A percentile compares a stretch with the other conserved stretches of the same genome.
phyloP scores from a whole-genome alignment of 805 yeast species.

The Starmerella vaccinii region DNA sequence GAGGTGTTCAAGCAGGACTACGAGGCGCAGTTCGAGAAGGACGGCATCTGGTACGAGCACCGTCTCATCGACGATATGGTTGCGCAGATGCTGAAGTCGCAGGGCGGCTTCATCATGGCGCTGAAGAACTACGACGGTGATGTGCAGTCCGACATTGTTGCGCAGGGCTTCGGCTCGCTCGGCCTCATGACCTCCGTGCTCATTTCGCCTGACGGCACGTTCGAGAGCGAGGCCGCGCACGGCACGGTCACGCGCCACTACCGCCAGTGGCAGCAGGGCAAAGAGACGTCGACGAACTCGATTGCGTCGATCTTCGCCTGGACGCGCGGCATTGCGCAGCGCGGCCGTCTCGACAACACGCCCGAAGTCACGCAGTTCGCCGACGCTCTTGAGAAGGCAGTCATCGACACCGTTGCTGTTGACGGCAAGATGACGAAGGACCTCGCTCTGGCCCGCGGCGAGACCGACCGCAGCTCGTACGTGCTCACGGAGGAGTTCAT shows the following conservation, averaged over 20 bases:
- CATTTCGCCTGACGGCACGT: constrained; percentile 92
- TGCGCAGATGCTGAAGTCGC: constrained; percentile 94
- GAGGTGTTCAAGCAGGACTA: constrained; percentile 60
- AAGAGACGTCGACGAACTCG: constrained; percentile 93
- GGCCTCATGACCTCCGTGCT: constrained; percentile 97
- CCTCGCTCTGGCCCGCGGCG: constrained; percentile 80
- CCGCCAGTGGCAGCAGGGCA: constrained; percentile 92
- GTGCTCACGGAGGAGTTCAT: constrained; percentile 90
- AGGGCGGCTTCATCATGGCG: constrained; percentile 91
- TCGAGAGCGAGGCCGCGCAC: constrained; percentile 97
- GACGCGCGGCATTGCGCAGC: constrained; percentile 86
- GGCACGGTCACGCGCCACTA: constrained; percentile 97
- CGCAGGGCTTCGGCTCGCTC: constrained; percentile 94
- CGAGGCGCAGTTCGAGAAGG: constrained; percentile 57
- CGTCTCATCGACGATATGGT: constrained; percentile 97
- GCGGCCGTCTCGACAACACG: constrained; percentile 80
- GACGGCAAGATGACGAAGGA: constrained; percentile 95
- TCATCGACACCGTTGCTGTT: constrained; percentile 68
- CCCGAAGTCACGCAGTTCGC: constrained; percentile 80
- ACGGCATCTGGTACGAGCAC: constrained; percentile 94
- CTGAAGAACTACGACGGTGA: constrained; percentile 98
- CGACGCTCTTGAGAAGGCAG: constrained; percentile 66
- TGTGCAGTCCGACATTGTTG: constrained; percentile 92
- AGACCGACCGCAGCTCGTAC: constrained; percentile 67
- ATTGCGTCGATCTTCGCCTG: constrained; percentile 96